These are phyloP conservation scores for Graphiopsis chlorocephala DNA, from an alignment of 2,329 filamentous ascomycete genomes.

Conservation along the genomic window DNA sequence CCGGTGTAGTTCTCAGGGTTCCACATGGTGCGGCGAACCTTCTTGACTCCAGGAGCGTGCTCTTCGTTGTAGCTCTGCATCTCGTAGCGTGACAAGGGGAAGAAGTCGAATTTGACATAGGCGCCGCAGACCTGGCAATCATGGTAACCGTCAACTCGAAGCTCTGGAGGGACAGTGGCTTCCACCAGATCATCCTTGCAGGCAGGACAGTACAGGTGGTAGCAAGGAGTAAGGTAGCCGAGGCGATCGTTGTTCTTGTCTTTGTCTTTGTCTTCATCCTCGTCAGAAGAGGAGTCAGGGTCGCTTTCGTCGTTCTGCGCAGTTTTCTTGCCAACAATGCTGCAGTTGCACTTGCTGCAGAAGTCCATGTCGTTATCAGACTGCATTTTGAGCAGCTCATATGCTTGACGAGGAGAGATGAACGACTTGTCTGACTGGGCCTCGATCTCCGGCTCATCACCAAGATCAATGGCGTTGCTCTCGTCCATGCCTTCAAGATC, in stretches of 20 bases:
- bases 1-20: slow-evolving; percentile 69
- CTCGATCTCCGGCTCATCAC: slow-evolving; percentile 61
- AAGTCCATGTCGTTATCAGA: slow-evolving; percentile 73
- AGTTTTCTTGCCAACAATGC: slow-evolving; percentile 54
- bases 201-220: slow-evolving; percentile 74
- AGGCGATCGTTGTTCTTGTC: slow-evolving; percentile 56
- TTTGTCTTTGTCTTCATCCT: slow-evolving; percentile 52
- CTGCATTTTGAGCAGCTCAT: slow-evolving; percentile 82
- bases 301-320: slow-evolving; percentile 53
- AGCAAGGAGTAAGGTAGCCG: slow-evolving; percentile 81
- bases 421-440: slow-evolving; percentile 52
- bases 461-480: slow-evolving; percentile 82
- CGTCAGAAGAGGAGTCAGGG: slow-evolving; percentile 54
- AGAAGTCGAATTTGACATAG: slow-evolving; percentile 62
- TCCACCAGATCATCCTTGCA: slow-evolving; percentile 65
- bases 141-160: slow-evolving; percentile 46
- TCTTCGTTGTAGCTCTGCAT: slow-evolving; percentile 48
- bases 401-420: slow-evolving; percentile 69
- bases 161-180: slow-evolving; percentile 44
- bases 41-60: slow-evolving; percentile 51
- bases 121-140: slow-evolving; percentile 68
- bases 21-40: slow-evolving; percentile 55
- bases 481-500: slow-evolving; percentile 67
- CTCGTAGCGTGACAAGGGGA: slow-evolving; percentile 63
- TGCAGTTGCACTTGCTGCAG: slow-evolving; percentile 68